Percentiles rank a stretch among this genome's conserved stretches.
phyloP scores from a whole-genome alignment of 148 eudicot genomes.

The Spergularia bocconei region DNA sequence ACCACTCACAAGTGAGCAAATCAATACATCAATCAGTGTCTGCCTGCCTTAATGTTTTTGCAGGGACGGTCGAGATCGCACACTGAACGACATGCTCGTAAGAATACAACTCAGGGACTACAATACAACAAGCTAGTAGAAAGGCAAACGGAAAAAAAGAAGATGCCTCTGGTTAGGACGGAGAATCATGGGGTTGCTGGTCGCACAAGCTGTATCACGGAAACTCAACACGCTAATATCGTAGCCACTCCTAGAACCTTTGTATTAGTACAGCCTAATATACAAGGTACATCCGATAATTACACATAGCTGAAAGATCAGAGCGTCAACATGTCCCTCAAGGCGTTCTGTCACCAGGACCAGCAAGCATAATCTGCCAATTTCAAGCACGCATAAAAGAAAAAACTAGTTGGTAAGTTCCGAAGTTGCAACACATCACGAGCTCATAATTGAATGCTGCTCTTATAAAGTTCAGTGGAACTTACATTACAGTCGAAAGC shows the following conservation, averaged over 20 bases:
- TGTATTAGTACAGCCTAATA: conserved; percentile 28
- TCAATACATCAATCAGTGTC: conserved; percentile 23
- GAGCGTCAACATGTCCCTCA: conserved; percentile 32
- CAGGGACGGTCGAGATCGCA: neutral
- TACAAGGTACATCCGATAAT: conserved; percentile 28
- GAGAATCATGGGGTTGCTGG: conserved; percentile 12
- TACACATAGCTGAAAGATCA: conserved; percentile 21
- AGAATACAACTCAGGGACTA: conserved; percentile 22
- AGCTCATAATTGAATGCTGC: neutral
- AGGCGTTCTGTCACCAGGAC: conserved; percentile 75
- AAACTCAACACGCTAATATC: conserved; percentile 18
- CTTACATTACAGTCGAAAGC: conserved; percentile 99
- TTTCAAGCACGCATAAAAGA: conserved; percentile 1
- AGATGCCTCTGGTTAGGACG: conserved; percentile 17
- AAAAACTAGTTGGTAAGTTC: neutral
- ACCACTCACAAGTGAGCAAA: conserved; percentile 17
- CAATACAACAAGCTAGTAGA: conserved; percentile 14
- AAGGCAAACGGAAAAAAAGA: conserved; percentile 19
- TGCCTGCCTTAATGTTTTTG: conserved; percentile 12
- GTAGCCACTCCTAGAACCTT: conserved; percentile 22
- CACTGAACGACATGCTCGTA: neutral
- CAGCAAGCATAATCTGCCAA: conserved; percentile 75
- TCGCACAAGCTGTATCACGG: conserved; percentile 1
- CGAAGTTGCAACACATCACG: neutral
- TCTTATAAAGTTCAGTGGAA: conserved; percentile 12